Evolutionary conservation across 176 grass and related monocot species (phyloP).

Genomic region (Saccharum officinarum): DNA sequence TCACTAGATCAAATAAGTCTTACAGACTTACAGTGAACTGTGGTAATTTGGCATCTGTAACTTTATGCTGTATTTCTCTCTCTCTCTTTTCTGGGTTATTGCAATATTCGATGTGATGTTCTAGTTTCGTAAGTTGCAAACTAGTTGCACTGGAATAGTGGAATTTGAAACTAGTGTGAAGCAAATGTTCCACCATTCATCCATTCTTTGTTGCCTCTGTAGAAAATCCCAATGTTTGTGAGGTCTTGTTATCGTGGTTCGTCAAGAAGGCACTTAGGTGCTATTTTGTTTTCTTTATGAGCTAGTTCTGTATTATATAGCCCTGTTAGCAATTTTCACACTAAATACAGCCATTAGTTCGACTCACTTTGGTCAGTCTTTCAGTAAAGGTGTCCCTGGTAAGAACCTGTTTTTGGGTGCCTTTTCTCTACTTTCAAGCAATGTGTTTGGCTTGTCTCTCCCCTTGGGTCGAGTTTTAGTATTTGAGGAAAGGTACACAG

Average conservation of each 20-base stretch:
- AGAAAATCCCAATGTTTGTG: background rate
- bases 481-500: background rate
- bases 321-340: background rate
- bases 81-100: background rate
- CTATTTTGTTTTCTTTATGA: constrained; percentile 6
- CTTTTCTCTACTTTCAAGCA: background rate
- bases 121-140: constrained; percentile 1
- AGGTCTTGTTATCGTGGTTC: constrained; percentile 3
- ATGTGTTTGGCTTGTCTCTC: background rate
- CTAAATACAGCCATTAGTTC: background rate
- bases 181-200: background rate
- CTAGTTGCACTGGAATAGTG: background rate
- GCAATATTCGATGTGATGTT: background rate
- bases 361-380: background rate
- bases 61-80: background rate
- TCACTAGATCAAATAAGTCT: background rate
- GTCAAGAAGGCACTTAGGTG: background rate
- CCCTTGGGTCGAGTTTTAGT: background rate
- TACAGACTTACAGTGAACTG: background rate
- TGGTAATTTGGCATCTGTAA: background rate
- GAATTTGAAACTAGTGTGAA: background rate
- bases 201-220: background rate
- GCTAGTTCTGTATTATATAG: constrained; percentile 6
- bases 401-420: background rate
- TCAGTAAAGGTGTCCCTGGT: background rate